Percentiles rank a stretch among this genome's conserved stretches.
phyloP scores from a whole-genome alignment of 805 yeast species.

The Candida insectorum region DNA sequence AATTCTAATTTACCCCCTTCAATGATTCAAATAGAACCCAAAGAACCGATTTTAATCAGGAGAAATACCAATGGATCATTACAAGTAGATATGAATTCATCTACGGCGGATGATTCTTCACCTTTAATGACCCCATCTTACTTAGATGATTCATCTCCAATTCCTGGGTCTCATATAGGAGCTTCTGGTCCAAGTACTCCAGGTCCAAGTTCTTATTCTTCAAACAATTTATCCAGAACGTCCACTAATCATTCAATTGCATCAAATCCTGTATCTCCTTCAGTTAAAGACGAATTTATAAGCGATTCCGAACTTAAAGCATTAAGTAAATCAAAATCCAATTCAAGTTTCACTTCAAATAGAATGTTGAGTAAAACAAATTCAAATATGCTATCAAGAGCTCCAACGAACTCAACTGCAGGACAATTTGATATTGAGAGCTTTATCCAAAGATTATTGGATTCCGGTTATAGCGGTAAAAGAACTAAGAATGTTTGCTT shows the following conservation, averaged over 20 bases:
- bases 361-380: slow-evolving; percentile 9
- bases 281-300: slow-evolving; percentile 3
- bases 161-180: neutral
- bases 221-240: slow-evolving; percentile 11
- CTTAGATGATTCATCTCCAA: neutral
- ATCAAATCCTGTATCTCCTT: slow-evolving; percentile 1
- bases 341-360: slow-evolving; percentile 11
- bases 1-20: slow-evolving; percentile 52
- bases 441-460: slow-evolving; percentile 82
- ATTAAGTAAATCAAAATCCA: slow-evolving; percentile 11
- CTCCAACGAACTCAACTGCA: slow-evolving; percentile 11
- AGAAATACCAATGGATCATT: slow-evolving; percentile 43
- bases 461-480: slow-evolving; percentile 95
- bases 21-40: slow-evolving; percentile 68
- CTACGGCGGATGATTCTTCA: neutral
- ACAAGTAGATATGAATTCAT: slow-evolving; percentile 1
- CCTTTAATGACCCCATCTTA: slow-evolving; percentile 9
- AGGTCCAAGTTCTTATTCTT: neutral
- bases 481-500: slow-evolving; percentile 86
- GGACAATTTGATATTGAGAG: slow-evolving; percentile 65
- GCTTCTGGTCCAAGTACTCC: neutral
- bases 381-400: slow-evolving; percentile 7
- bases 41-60: slow-evolving; percentile 65
- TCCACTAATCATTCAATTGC: slow-evolving; percentile 15
- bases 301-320: slow-evolving; percentile 5